Conservation (phyloP, 805 yeast genomes). For the Candida boleticola region DNA sequence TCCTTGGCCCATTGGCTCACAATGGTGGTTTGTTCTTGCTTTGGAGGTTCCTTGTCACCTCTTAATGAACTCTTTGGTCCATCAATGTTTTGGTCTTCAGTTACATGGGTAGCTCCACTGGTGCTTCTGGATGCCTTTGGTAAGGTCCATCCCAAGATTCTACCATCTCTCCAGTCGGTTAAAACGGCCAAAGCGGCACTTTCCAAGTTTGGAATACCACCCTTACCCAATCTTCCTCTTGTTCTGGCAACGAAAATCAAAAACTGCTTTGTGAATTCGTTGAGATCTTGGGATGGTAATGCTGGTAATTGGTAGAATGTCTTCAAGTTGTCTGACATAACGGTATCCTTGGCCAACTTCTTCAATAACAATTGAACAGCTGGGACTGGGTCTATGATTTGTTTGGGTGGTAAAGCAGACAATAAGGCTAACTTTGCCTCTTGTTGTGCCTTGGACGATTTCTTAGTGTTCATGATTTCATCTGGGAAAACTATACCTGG, state of each 20-base stretch:
- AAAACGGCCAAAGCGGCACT: conserved; percentile 81
- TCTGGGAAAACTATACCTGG: conserved; percentile 98
- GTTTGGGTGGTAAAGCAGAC: conserved; percentile 87
- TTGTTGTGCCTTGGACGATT: conserved; percentile 56
- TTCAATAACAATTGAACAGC: conserved; percentile 77
- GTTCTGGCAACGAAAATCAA: conserved; percentile 90
- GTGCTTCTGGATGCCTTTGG: conserved; percentile 53
- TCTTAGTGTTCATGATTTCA: conserved; percentile 36
- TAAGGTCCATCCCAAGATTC: conserved; percentile 85
- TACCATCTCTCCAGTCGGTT: conserved; percentile 97
- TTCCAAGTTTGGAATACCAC: conserved; percentile 88
- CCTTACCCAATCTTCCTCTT: conserved; percentile 87
- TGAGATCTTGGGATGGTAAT: conserved; percentile 65
- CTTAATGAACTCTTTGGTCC: conserved; percentile 38
- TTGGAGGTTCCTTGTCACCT: conserved; percentile 45
- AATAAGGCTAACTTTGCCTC: conserved; percentile 87
- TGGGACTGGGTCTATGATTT: conserved; percentile 77
- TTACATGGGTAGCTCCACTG: conserved; percentile 23
- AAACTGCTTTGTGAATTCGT: conserved; percentile 80
- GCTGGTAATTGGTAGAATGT: conserved; percentile 78
- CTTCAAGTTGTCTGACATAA: conserved; percentile 75
- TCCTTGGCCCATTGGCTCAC: conserved; percentile 93
- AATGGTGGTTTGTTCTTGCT: conserved; percentile 67
- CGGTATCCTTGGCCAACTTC: conserved; percentile 68
- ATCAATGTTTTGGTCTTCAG: conserved; percentile 20